Base-by-base conservation (phyloP, 176 grass and related monocot species). In the Cymbopogon citratus region DNA sequence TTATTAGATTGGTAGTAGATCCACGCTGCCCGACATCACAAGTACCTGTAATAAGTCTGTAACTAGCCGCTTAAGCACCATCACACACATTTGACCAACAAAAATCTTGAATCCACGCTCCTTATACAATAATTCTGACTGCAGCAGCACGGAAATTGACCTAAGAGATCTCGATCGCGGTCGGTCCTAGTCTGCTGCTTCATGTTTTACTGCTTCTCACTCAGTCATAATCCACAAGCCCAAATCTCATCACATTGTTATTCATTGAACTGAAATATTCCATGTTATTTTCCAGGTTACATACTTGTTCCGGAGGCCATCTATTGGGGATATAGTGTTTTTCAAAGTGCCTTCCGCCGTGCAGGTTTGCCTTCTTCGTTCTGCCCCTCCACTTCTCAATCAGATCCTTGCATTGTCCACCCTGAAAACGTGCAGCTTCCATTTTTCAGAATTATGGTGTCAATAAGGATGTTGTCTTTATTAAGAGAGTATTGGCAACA, bases 401-500 rank as follows among this genome's bases (percentile, higher is more conserved):
- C n/a, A 34, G n/a, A 18, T 38, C 44, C n/a, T n/a, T n/a, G n/a
- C n/a, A n/a, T n/a, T n/a, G n/a, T n/a, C n/a, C n/a, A n/a, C n/a
- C n/a, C 16, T 75, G 28, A 80, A 57, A 72, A 49, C 75, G 13
- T 57, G 64, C 29, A 23, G 0, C 12, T 85, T 63, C 46, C 23
- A 3, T 29, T 75, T 75, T 36, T 33, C 87, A 89, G 87, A 89
- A 89, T 27, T 76, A 49, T 69, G 87, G 81, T 60, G 9, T 89
- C 27, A 75, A 81, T 41, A 89, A 85, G 82, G 82, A 89, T 76
- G 87, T 70, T 62, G 82, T 89, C 33, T 85, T 89, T 26, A 85
- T 89, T 69, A 89, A 89, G 77, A 89, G 87, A 77, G 72, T 89
- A 62, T 12, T 89, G 56, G 87, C 87, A 75, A 76, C 87, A 31